Base-by-base conservation (phyloP, 2,329 filamentous ascomycete genomes). In the Fusarium floridanum region DNA sequence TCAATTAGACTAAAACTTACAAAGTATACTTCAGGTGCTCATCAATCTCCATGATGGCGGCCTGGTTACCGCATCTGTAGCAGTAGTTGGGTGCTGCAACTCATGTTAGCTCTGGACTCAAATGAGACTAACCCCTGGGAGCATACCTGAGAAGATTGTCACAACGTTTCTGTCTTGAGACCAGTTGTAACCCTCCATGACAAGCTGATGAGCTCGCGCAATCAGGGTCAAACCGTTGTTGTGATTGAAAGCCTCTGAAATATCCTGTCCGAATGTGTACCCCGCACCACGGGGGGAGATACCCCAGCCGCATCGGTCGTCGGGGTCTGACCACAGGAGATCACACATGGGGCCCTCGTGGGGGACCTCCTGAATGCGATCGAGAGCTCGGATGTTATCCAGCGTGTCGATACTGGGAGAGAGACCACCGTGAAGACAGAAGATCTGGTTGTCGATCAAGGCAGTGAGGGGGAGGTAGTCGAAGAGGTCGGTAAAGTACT, bases 121-220 rank as follows among this genome's bases (percentile, higher is more conserved):
- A 45, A 14, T 16, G 14, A 41, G 20, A 12, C 24, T 29, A 55
- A n/a, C 27, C 27, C 27, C 61, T 57, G 68, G 24, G 45, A 57
- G 68, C 80, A 76, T 86, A 96, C 94, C 95, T 78, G 95, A 98
- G 88, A 99, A 99, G 81, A 99, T 98, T 41, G 97, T 99, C 71
- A 99, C 97, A 61, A 99, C 97, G 78, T 99, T 98, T 76, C 96
- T 89, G 83, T 98, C 97, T 84, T 98, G 97, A 76, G 95, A 98
- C 97, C 97, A 99, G 84, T 98, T 99, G 86, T 98, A 99, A 59
- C 97, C 97, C 84, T 99, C 97, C 96, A 98, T 99, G 71, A 99
- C 97, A 83, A 99, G 88, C 87, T 99, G 97, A 88, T 99, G 97
- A 66, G 97, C 97, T 84, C 97, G 91, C 70, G 97, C 97, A 81